Percentiles rank a stretch among this genome's conserved stretches.
These are phyloP conservation scores for Colletotrichum eremochloae DNA, from an alignment of 2,329 filamentous ascomycete genomes.

Conservation along the genomic window DNA sequence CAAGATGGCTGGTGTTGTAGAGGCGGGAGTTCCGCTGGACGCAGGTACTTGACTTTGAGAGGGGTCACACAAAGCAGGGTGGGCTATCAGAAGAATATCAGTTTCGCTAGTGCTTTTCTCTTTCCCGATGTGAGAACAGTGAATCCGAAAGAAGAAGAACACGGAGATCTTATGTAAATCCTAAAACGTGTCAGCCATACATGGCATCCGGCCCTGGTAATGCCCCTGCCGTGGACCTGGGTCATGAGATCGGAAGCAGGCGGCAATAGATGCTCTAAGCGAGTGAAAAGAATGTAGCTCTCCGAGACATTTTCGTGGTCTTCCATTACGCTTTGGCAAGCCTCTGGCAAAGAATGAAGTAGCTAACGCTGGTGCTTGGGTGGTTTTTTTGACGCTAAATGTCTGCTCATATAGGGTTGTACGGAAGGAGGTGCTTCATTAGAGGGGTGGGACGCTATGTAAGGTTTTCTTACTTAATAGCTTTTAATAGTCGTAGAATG, in stretches of 20 bases:
- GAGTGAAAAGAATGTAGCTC: constrained; percentile 6
- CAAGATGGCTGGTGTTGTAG: background rate
- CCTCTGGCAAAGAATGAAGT: background rate
- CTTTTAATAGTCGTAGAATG: background rate
- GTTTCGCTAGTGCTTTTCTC: background rate
- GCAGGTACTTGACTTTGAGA: background rate
- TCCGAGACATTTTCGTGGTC: constrained; percentile 30
- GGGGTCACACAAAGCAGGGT: constrained; percentile 8
- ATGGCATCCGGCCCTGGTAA: background rate
- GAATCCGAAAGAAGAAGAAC: background rate
- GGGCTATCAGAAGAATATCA: background rate
- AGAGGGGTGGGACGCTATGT: background rate
- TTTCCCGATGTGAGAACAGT: background rate
- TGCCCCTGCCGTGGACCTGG: constrained; percentile 28
- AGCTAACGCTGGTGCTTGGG: background rate
- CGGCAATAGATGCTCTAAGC: background rate
- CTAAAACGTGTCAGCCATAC: background rate
- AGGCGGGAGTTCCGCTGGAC: background rate
- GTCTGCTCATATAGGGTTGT: background rate
- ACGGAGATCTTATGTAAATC: constrained; percentile 10
- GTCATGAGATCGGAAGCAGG: constrained; percentile 20
- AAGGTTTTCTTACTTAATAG: background rate
- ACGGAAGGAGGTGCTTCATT: background rate
- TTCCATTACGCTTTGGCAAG: background rate
- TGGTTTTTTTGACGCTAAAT: background rate